Evolutionary conservation across 1,284 basidiomycete species (phyloP).

Genomic region (Retiboletus fuscus): DNA sequence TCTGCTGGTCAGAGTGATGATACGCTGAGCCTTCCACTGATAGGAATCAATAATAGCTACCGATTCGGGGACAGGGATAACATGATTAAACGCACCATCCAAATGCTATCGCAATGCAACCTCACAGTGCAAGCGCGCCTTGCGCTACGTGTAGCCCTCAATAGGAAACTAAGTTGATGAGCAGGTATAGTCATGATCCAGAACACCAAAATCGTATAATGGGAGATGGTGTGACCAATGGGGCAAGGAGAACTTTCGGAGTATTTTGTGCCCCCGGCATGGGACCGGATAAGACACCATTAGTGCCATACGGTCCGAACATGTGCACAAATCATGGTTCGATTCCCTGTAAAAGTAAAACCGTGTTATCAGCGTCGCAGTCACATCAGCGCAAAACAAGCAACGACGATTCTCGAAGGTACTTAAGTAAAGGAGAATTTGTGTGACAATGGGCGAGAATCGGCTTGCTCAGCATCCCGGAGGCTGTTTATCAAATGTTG

Average conservation of each 20-base stretch:
- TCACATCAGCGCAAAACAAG: no score
- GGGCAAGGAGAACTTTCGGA: background rate
- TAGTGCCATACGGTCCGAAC: background rate
- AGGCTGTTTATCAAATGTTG: no score
- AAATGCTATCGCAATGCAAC: background rate
- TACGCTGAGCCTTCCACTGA: background rate
- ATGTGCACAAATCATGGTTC: background rate
- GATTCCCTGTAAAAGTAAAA: no score
- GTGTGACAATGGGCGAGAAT: background rate
- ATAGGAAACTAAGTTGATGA: background rate
- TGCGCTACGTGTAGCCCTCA: no score
- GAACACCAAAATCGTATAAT: background rate
- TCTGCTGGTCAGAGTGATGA: background rate
- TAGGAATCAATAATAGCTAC: background rate
- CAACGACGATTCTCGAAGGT: no score
- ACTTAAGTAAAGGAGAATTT: background rate
- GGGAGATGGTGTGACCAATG: background rate
- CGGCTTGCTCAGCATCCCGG: no score
- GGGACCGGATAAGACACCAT: background rate
- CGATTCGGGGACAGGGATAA: background rate
- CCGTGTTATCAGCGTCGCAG: no score
- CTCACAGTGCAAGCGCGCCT: no score
- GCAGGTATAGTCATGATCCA: background rate
- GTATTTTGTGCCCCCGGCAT: background rate
- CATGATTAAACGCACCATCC: background rate